Base-by-base conservation (phyloP, 495 filamentous ascomycete species). In the Acidiella bohemica region DNA sequence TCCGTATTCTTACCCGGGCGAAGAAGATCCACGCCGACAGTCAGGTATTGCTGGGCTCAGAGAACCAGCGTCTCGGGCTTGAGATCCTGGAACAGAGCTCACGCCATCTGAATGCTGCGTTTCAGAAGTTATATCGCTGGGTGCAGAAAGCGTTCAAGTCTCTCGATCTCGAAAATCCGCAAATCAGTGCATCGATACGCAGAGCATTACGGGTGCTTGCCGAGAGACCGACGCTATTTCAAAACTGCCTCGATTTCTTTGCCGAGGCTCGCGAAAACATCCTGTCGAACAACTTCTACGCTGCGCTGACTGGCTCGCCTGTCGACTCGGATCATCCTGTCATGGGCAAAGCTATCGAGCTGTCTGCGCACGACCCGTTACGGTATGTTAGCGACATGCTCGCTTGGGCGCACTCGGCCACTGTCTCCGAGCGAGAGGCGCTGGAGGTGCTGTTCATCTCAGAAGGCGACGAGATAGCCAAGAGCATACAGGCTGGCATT, bases 331-430 rank as follows among this genome's bases (percentile, higher is more conserved):
- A 62, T 11, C 52, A 61, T 0, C 63, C 59, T 11, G 53, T 63
- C 2, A 70, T 71, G 4, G 71, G 81, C 18, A 95, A 96, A 46
- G 86, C 92, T 0, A 99, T 99, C 49, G 92, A 99, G 55, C 70
- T 94, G 32, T 81, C 76, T 23, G 85, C 90, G 9, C 86, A 95
- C 53, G 90, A 99, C 53, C 80, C 84, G 10, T 62, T 99, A 11
- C 71, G 90, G 24, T 99, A 96, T 53, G 77, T 93, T 14, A 87
- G 90, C 16, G 90, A 99, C 55, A 96, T 99, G 88, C 71, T 96
- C 12, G 90, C 90, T 5, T 99, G 90, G 90, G 75, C 78, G 2
- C 90, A 99, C 55, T 95, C 92, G 0, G 80, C 86, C 5, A 75
- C 88, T 0, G 90, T 96, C 0, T 87, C 86, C 14, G 90, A 99